These are phyloP conservation scores for Magnusiomyces tetraspermus DNA, from an alignment of 1,139 yeast genomes.

Conservation along the genomic window DNA sequence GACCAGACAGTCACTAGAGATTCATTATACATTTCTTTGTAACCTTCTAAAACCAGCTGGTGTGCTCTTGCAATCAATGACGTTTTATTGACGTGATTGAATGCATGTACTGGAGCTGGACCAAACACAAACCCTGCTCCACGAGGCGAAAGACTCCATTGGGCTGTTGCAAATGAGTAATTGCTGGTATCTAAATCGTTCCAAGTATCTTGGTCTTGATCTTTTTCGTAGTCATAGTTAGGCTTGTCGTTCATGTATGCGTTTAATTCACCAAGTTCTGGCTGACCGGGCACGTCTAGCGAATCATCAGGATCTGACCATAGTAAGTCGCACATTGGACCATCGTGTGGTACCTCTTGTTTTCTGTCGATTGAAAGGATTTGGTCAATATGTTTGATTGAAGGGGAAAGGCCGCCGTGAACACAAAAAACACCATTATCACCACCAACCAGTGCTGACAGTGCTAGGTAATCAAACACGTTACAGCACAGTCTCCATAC, in stretches of 20 bases:
- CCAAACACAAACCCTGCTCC: conserved; percentile 97
- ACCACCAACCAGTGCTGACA: conserved; percentile 84
- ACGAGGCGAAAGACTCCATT: conserved; percentile 92
- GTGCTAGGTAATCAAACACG: conserved; percentile 83
- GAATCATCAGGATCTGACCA: conserved; percentile 97
- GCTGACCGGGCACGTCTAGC: conserved; percentile 17
- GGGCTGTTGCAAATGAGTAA: conserved; percentile 5
- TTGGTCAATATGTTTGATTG: conserved; percentile 73
- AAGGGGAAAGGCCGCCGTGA: conserved; percentile 94
- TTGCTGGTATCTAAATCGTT: not conserved
- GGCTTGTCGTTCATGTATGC: conserved; percentile 5
- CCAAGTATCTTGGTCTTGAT: not conserved
- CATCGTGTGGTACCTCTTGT: conserved; percentile 98
- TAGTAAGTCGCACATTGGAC: conserved; percentile 94
- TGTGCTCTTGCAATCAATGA: conserved; percentile 93
- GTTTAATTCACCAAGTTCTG: conserved; percentile 1
- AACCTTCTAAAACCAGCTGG: conserved; percentile 95
- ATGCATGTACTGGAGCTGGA: conserved; percentile 67
- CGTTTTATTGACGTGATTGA: conserved; percentile 67
- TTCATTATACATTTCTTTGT: conserved; percentile 76
- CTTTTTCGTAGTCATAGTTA: conserved; percentile 4
- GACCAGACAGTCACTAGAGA: conserved; percentile 80
- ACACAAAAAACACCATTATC: conserved; percentile 76
- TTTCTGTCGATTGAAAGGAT: conserved; percentile 74
- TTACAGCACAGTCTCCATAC: conserved; percentile 77